These are phyloP conservation scores for Ganoderma multipileum DNA, from an alignment of 1,284 basidiomycete genomes.

Conservation along the genomic window DNA sequence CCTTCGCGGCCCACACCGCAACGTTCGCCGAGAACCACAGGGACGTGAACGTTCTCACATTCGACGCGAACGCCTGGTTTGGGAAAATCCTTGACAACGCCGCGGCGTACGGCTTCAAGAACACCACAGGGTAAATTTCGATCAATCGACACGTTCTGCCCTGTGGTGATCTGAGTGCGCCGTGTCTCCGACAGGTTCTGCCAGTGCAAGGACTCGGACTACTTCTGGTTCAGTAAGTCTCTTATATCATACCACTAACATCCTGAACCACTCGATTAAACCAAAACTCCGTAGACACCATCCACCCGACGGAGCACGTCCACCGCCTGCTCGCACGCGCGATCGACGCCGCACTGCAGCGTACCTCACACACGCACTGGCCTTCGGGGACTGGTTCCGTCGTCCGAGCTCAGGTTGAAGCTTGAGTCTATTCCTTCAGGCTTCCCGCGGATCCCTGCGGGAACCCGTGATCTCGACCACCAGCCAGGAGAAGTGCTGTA, in stretches of 20 bases:
- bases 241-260: background rate
- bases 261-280: background rate
- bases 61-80: conserved; percentile 60
- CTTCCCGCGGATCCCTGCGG: background rate
- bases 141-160: conserved; percentile 2
- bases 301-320: conserved; percentile 57
- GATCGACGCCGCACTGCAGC: conserved; percentile 46
- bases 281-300: conserved; percentile 43
- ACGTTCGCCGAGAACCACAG: conserved; percentile 47
- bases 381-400: background rate
- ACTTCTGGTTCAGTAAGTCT: conserved; percentile 61
- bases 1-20: conserved; percentile 44
- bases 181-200: conserved; percentile 49
- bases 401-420: background rate
- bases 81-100: conserved; percentile 52
- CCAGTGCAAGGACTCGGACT: conserved; percentile 52
- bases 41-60: conserved; percentile 50
- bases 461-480: background rate
- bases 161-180: background rate
- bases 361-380: conserved; percentile 20
- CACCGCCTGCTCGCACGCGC: conserved; percentile 54
- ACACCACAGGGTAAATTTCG: conserved; percentile 53
- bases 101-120: conserved; percentile 51
- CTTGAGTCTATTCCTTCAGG: background rate
- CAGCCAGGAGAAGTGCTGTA: background rate